These are phyloP conservation scores for Tilletiaria anomala DNA, from an alignment of 1,284 basidiomycete species.

Conservation along the genomic window DNA sequence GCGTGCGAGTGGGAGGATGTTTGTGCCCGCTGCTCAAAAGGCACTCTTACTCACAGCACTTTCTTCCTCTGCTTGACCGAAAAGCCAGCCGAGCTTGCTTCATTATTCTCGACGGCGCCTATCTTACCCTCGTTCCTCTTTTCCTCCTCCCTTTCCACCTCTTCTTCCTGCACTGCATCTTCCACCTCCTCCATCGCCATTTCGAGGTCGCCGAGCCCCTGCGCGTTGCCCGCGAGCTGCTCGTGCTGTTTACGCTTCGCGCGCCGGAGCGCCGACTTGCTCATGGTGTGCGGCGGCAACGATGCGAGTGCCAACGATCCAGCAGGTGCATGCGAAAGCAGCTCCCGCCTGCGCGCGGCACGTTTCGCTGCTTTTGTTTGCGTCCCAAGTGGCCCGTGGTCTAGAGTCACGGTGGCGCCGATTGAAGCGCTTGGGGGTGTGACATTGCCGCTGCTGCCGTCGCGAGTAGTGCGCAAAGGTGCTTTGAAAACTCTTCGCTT, in stretches of 20 bases:
- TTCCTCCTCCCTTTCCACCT: conserved; percentile 4
- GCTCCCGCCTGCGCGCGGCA: too few species aligned
- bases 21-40: background rate
- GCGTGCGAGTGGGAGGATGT: background rate
- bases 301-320: too few species aligned
- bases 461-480: too few species aligned
- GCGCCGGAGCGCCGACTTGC: conserved; percentile 22
- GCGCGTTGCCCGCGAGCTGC: conserved; percentile 21
- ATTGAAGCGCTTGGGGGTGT: too few species aligned
- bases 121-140: conserved; percentile 2
- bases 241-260: conserved; percentile 24
- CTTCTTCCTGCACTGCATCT: conserved; percentile 5
- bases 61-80: conserved; percentile 20
- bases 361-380: too few species aligned
- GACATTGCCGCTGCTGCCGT: too few species aligned
- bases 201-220: conserved; percentile 21
- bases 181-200: conserved; percentile 14
- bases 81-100: conserved; percentile 11
- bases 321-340: too few species aligned
- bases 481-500: too few species aligned
- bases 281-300: conserved; percentile 3
- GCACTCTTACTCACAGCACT: conserved; percentile 17
- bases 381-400: too few species aligned
- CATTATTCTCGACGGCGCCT: conserved; percentile 6
- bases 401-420: too few species aligned